These are phyloP conservation scores for Kwoniella pini DNA, from an alignment of 768 basidiomycete genomes.

Conservation along the genomic window DNA sequence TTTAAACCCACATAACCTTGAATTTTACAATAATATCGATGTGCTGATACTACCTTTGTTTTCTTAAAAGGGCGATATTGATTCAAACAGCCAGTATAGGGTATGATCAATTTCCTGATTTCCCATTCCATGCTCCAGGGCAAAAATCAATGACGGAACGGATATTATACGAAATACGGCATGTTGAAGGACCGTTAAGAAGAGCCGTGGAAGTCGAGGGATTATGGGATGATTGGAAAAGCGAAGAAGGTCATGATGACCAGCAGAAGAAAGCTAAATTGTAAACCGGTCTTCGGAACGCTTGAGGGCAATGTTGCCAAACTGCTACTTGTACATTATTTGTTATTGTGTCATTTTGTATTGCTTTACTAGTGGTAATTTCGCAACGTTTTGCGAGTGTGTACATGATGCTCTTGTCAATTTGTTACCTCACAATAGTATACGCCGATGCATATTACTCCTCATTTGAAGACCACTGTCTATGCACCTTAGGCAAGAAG, in stretches of 20 bases:
- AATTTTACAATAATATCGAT: not conserved
- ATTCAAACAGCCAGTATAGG: conserved; percentile 61
- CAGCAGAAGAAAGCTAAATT: conserved; percentile 1
- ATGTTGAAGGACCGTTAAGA: conserved; percentile 26
- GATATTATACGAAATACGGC: conserved; percentile 57
- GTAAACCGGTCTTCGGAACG: not conserved
- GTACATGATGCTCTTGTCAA: too few relatives aligned
- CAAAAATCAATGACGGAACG: conserved; percentile 58
- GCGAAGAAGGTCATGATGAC: not conserved
- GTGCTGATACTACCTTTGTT: not conserved
- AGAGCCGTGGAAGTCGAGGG: conserved; percentile 36
- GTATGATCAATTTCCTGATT: conserved; percentile 59
- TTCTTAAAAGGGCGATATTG: conserved; percentile 59
- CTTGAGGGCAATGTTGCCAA: too few relatives aligned
- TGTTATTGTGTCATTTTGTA: too few relatives aligned
- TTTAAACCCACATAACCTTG: conserved; percentile 29
- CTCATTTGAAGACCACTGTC: too few relatives aligned
- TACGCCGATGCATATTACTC: too few relatives aligned
- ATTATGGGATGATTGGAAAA: conserved; percentile 35
- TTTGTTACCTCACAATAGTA: too few relatives aligned
- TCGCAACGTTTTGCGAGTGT: too few relatives aligned
- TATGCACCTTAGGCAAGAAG: too few relatives aligned
- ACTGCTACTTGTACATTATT: too few relatives aligned
- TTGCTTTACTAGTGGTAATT: too few relatives aligned
- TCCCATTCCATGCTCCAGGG: conserved; percentile 58